Base-by-base conservation (phyloP, 2,329 filamentous ascomycete species). In the Calonectria hongkongensis region DNA sequence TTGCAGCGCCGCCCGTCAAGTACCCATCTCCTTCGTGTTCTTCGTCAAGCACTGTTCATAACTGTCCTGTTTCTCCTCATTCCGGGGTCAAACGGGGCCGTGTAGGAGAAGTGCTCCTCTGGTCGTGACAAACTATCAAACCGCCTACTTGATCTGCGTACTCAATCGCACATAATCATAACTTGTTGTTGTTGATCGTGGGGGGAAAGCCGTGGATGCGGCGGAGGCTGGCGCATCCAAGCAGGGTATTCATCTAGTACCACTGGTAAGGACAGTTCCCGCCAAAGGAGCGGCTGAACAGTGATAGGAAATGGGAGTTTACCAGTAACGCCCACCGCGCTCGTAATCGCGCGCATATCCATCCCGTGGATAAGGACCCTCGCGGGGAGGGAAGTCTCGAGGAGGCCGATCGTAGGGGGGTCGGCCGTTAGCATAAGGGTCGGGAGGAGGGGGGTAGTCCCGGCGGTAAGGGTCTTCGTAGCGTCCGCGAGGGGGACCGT, bases 391-490 rank as follows among this genome's bases (percentile, higher is more conserved):
- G 85, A 80, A 85, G 64, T 90, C 89, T 50, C 89, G 85, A 10
- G 88, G 85, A 41, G 88, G 88, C 21, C 89, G 88, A 68, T 91
- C 89, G 75, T 92, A 92, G 3, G 89, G 88, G 33, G 83, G 84
- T 51, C 90, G 87, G 54, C 88, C 89, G 75, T 89, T 90, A 77
- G 84, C 86, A 78, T 93, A 93, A 60, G 90, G 90, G 72, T 92
- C 91, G 63, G 92, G 89, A 68, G 92, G 88, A 62, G 91, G 90
- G 75, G 92, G 90, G 80, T 93, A 90, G 81, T 94, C 90, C 76
- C 92, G 88, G 78, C 92, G 90, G 85, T 96, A 97, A 36, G 93
- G 93, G 79, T 97, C 95, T 71, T 95, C 94, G 80, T 94, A 94
- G 71, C 93, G 87, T 76, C 90, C 88, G 74, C 93, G 90, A 75